These are phyloP conservation scores for Acacia confusa DNA, from an alignment of 306 rosid species.

Conservation along the genomic window DNA sequence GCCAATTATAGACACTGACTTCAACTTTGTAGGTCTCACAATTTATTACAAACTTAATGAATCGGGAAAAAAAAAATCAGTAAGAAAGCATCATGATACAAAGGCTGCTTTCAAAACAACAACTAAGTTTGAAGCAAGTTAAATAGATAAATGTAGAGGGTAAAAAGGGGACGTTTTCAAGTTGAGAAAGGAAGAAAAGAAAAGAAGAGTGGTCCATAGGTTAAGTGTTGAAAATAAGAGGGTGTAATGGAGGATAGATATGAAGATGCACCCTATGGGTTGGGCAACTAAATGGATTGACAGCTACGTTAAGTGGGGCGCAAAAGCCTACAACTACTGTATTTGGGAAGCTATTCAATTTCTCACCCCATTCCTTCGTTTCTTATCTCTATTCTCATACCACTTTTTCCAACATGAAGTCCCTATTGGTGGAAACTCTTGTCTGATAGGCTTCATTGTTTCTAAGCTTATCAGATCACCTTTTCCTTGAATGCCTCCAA, in stretches of 20 bases:
- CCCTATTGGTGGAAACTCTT: neutral
- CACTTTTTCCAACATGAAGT: neutral
- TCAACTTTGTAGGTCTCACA: neutral
- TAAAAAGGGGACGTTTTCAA: neutral
- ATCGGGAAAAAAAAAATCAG: neutral
- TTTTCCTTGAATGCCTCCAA: neutral
- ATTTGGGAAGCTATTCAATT: neutral
- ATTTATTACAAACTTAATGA: neutral
- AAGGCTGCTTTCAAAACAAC: neutral
- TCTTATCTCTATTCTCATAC: neutral
- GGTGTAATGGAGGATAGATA: neutral
- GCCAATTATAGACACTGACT: neutral
- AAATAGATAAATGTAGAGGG: neutral
- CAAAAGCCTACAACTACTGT: neutral
- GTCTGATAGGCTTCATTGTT: neutral
- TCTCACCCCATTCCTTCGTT: neutral
- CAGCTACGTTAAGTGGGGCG: constrained; percentile 24
- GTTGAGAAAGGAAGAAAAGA: neutral
- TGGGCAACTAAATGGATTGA: constrained; percentile 26
- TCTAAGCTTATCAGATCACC: neutral
- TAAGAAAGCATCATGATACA: neutral
- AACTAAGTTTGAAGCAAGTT: neutral
- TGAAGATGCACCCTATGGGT: constrained; percentile 26
- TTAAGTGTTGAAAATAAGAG: neutral
- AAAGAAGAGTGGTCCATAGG: neutral